A percentile compares a stretch with the other conserved stretches of the same genome.
Evolutionary conservation across 495 filamentous ascomycete species (phyloP).

Genomic region (Lasiosphaeria hispida): DNA sequence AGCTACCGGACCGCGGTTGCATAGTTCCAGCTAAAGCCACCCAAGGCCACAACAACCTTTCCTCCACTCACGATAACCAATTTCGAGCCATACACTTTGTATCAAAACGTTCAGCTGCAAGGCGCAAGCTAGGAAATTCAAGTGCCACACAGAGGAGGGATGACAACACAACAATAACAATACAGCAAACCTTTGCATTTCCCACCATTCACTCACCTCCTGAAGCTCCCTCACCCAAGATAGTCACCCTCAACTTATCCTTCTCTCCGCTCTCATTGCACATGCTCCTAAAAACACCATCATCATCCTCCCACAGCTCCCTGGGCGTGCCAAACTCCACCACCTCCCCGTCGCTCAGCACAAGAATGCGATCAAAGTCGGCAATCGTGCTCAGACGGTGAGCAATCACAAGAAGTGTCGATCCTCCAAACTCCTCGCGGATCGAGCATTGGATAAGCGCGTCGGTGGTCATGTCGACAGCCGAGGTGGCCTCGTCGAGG

Average conservation of each 20-base stretch:
- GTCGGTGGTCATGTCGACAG: conserved; percentile 16
- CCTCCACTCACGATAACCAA: no score
- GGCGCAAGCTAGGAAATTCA: no score
- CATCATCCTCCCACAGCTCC: conserved; percentile 53
- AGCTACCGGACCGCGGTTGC: no score
- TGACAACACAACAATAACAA: no score
- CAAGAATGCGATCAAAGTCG: conserved; percentile 54
- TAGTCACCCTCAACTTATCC: conserved; percentile 53
- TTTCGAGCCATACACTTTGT: no score
- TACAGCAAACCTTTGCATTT: no score
- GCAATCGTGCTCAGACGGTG: not conserved
- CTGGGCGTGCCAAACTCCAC: conserved; percentile 66
- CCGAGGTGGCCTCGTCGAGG: conserved; percentile 19
- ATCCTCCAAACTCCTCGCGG: conserved; percentile 11
- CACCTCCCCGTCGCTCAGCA: conserved; percentile 67
- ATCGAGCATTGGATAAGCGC: conserved; percentile 15
- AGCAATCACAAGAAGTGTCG: conserved; percentile 18
- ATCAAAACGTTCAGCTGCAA: no score
- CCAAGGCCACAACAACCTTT: no score
- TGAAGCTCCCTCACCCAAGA: conserved; percentile 21
- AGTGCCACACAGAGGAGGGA: no score
- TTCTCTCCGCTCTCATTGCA: conserved; percentile 68
- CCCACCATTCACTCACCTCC: no score
- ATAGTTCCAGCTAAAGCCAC: no score
- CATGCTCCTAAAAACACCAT: conserved; percentile 62